These are phyloP conservation scores for Monosporascus sp. DNA, from an alignment of 2,329 filamentous ascomycete genomes.

Conservation along the genomic window DNA sequence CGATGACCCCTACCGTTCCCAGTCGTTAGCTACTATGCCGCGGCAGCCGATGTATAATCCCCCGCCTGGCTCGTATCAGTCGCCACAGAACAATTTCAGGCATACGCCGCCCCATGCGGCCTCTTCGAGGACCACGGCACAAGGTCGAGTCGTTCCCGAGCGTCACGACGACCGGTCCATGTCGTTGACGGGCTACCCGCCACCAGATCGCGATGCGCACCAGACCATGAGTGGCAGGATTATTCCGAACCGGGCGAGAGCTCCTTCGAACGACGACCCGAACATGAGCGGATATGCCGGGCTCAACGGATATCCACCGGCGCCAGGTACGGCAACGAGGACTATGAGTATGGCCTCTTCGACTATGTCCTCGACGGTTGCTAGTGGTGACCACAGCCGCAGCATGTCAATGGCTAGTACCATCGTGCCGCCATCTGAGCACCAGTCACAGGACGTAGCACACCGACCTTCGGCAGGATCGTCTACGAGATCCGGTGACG, in stretches of 20 bases:
- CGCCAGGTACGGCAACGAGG: slow-evolving; percentile 50
- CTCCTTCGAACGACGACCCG: slow-evolving; percentile 38
- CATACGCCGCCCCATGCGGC: slow-evolving; percentile 69
- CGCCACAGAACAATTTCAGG: slow-evolving; percentile 71
- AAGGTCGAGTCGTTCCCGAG: slow-evolving; percentile 86
- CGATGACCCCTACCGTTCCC: slow-evolving; percentile 82
- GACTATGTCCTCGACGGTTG: slow-evolving; percentile 44
- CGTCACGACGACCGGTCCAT: slow-evolving; percentile 89
- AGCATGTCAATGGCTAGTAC: slow-evolving; percentile 94
- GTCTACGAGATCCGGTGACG: slow-evolving; percentile 46
- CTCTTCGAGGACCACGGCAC: slow-evolving; percentile 73
- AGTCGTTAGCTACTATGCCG: slow-evolving; percentile 75
- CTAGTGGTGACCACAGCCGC: slow-evolving; percentile 45
- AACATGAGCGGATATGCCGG: slow-evolving; percentile 29
- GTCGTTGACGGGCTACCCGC: slow-evolving; percentile 83
- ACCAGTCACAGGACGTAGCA: slow-evolving; percentile 51
- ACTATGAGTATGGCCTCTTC: slow-evolving; percentile 60
- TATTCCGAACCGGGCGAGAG: slow-evolving; percentile 66
- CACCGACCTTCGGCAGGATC: slow-evolving; percentile 49
- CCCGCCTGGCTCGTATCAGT: slow-evolving; percentile 53
- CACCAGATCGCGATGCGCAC: slow-evolving; percentile 70
- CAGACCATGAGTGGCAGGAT: slow-evolving; percentile 92
- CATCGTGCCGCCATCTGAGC: slow-evolving; percentile 43
- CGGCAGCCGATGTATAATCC: slow-evolving; percentile 69
- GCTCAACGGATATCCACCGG: slow-evolving; percentile 35